Conservation (phyloP, 2,329 filamentous ascomycete genomes). For the Penicillium sclerotiorum region DNA sequence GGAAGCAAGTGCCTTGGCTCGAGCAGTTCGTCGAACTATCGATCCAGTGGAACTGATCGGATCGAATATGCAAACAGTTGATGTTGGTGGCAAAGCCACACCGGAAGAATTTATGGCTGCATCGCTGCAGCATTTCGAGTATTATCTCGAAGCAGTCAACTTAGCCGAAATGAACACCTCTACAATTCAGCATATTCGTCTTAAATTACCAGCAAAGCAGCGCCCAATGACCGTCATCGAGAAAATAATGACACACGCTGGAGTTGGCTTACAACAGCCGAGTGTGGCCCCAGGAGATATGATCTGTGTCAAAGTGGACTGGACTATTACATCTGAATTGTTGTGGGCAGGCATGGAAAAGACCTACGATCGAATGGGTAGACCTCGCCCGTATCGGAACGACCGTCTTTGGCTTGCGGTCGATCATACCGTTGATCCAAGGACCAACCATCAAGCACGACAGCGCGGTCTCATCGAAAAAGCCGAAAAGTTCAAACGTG, state of each 20-base stretch:
- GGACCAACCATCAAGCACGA: constrained; percentile 27
- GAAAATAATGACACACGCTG: constrained; percentile 49
- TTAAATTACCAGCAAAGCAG: neutral
- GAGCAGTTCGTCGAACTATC: constrained; percentile 10
- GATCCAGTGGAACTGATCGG: constrained; percentile 12
- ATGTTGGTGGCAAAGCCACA: neutral
- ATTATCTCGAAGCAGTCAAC: neutral
- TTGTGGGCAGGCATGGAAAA: constrained; percentile 44
- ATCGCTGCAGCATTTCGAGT: neutral
- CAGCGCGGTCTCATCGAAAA: constrained; percentile 1
- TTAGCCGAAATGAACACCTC: neutral
- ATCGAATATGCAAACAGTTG: constrained; percentile 7
- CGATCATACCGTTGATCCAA: constrained; percentile 53
- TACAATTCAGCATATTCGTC: too few relatives aligned
- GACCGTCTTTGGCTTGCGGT: constrained; percentile 55
- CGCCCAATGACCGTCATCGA: constrained; percentile 44
- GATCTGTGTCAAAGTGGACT: constrained; percentile 47
- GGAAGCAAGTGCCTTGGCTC: constrained; percentile 5
- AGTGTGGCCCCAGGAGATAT: constrained; percentile 42
- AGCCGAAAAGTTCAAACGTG: constrained; percentile 33
- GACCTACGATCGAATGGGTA: constrained; percentile 44
- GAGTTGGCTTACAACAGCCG: constrained; percentile 31
- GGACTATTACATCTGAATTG: constrained; percentile 48
- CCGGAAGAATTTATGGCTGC: neutral
- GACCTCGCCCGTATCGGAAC: constrained; percentile 51